Evolutionary conservation across 306 rosid genomes (phyloP), one percentile per base, ranked within the genome.

Genomic region (Trichosanthes truncata): DNA sequence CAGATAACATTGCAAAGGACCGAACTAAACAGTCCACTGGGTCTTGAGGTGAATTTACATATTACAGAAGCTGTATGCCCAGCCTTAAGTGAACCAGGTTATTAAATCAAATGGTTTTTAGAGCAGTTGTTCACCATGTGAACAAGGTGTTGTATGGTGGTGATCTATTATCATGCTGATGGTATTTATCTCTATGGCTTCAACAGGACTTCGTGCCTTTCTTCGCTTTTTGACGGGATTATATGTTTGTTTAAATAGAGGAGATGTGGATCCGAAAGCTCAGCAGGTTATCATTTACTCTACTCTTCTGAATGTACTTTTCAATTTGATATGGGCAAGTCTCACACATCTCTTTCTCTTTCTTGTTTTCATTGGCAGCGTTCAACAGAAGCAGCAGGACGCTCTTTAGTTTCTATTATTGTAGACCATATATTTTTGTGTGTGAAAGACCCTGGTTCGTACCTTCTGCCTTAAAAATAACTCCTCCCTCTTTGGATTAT

Each of bases 341-440:
- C 40, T 79, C 67, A 79, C 18, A 41, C 68, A 80, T 85, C 21
- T 86, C 82, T 84, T 76, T 79, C 80, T 79, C 14, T 78, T 14
- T 84, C 78, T 78, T 33, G 65, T 53, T 74, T 67, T 82, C 76
- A 68, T 68, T 87, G 77, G 82, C 98, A 93, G 98, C 85, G 86
- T 53, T 89, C 97, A 57, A 90, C 90, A 40, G 92, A 93, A 86
- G 95, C 93, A 78, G 98, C 98, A 45, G 96, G 93, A 62, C 85
- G 90, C 71, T 93, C 97, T 83, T 89, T 93, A 49, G 91, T 93
- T 80, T 91, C 98, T 46, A 84, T 91, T 81, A 88, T 90, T 17
- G 95, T 90, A 81, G 98, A 93, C 85, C 98, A 93, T 87, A 87
- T 93, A 88, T 93, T 93, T 90, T 89, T 93, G 36, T 87, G 98